phyloP scores from a whole-genome alignment of 352 stramenopile species.

The Phytophthora macrochlamydospora region DNA sequence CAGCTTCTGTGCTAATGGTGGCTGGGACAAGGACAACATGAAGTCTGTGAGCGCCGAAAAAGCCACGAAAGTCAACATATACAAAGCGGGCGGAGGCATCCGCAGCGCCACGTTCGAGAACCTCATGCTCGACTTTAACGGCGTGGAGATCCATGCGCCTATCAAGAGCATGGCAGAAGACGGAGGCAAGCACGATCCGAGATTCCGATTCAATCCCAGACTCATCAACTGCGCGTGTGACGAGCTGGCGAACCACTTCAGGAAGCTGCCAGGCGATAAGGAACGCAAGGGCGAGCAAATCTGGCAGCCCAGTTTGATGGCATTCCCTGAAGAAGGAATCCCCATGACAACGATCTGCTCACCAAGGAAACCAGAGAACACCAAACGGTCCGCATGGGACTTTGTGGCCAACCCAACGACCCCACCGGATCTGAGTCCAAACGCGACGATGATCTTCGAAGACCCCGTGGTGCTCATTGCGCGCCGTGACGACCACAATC shows the following conservation, averaged over 20 bases:
- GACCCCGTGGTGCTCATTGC: constrained; percentile 42
- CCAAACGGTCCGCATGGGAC: constrained; percentile 25
- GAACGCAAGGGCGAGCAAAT: constrained; percentile 38
- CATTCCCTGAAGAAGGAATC: constrained; percentile 1
- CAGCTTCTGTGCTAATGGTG: constrained; percentile 29
- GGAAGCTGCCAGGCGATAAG: constrained; percentile 11
- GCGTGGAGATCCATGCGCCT: constrained; percentile 35
- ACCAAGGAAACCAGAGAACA: neutral
- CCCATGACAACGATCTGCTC: constrained; percentile 22
- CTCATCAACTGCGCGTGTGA: constrained; percentile 38
- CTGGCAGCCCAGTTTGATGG: constrained; percentile 18
- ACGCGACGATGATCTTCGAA: constrained; percentile 32
- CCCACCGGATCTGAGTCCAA: constrained; percentile 16
- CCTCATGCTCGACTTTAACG: constrained; percentile 51
- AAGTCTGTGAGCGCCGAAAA: constrained; percentile 8
- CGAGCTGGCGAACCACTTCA: constrained; percentile 35
- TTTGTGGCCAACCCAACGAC: constrained; percentile 34
- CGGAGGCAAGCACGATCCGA: constrained; percentile 35
- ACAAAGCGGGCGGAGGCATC: constrained; percentile 31
- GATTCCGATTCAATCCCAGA: constrained; percentile 32
- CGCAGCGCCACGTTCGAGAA: constrained; percentile 44
- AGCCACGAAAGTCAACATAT: constrained; percentile 42
- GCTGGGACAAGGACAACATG: constrained; percentile 16
- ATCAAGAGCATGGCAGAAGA: constrained; percentile 36
- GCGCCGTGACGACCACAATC: constrained; percentile 56